Conservation (phyloP, 2,329 filamentous ascomycete genomes). For the Periconia sp. region DNA sequence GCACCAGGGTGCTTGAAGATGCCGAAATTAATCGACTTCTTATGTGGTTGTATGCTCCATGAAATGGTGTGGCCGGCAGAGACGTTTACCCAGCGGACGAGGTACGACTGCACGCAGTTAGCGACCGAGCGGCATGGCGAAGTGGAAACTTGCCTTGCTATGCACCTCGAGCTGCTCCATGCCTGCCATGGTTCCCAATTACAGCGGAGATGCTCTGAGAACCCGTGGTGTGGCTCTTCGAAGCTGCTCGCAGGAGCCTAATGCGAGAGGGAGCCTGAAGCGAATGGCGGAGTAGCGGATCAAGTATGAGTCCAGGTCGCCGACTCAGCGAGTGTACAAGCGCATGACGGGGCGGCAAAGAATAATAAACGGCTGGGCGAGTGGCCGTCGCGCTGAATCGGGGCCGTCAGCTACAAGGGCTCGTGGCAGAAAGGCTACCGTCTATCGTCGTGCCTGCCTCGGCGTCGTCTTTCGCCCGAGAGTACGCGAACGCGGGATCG, state of each 20-base stretch:
- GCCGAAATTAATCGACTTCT: constrained; percentile 98
- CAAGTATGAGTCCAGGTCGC: constrained; percentile 4
- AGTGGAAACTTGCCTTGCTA: constrained; percentile 75
- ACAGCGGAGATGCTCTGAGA: not conserved
- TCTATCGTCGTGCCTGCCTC: too few relatives aligned
- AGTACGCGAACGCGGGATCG: too few relatives aligned
- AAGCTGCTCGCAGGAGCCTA: constrained; percentile 15
- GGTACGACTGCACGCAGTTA: constrained; percentile 75
- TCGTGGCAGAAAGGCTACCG: too few relatives aligned
- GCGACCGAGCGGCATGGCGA: constrained; percentile 7
- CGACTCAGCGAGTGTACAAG: constrained; percentile 23
- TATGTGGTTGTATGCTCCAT: constrained; percentile 97
- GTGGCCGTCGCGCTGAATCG: too few relatives aligned
- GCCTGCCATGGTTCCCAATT: constrained; percentile 71
- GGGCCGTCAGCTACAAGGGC: too few relatives aligned
- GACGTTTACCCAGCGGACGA: constrained; percentile 96
- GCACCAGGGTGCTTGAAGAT: constrained; percentile 95
- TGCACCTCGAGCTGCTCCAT: constrained; percentile 98
- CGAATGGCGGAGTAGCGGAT: constrained; percentile 3
- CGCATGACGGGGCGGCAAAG: too few relatives aligned
- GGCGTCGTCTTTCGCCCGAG: too few relatives aligned
- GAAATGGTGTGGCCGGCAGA: constrained; percentile 90
- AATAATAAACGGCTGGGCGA: too few relatives aligned
- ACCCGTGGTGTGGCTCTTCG: not conserved
- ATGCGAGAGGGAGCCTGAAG: constrained; percentile 9